Percentiles rank a stretch among this genome's conserved stretches.
Conservation (phyloP, 208 protist genomes). For the Phytomonas serpens region DNA sequence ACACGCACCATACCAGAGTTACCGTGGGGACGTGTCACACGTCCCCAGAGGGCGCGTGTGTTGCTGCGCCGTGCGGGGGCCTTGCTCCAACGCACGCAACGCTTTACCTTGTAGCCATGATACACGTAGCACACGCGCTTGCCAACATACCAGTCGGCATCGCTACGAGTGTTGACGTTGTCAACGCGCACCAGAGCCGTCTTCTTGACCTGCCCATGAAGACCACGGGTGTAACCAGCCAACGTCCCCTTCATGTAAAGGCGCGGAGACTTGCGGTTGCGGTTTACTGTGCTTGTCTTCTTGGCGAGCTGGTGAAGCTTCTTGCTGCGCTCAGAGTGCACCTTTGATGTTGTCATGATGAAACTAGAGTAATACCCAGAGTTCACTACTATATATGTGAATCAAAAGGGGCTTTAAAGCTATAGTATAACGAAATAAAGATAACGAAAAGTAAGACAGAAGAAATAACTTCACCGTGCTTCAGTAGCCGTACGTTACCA, state of each 20-base stretch:
- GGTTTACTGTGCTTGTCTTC: conserved; percentile 79
- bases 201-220: conserved; percentile 92
- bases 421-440: neutral
- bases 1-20: conserved; percentile 95
- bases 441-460: neutral
- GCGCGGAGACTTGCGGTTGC: conserved; percentile 78
- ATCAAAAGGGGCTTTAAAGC: neutral
- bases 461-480: neutral
- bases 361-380: neutral
- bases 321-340: conserved; percentile 84
- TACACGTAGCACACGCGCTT: conserved; percentile 98
- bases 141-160: conserved; percentile 97
- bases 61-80: conserved; percentile 83
- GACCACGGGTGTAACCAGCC: conserved; percentile 83
- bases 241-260: conserved; percentile 91
- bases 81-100: conserved; percentile 86
- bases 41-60: conserved; percentile 97
- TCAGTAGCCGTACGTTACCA: neutral
- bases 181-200: conserved; percentile 95
- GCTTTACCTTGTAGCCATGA: conserved; percentile 93
- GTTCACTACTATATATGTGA: neutral
- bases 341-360: conserved; percentile 47
- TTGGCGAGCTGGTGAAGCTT: conserved; percentile 85
- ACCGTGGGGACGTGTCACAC: conserved; percentile 96
- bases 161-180: conserved; percentile 94